These are phyloP conservation scores for Fusarium transvaalense DNA, from an alignment of 2,329 filamentous ascomycete species.

Conservation along the genomic window DNA sequence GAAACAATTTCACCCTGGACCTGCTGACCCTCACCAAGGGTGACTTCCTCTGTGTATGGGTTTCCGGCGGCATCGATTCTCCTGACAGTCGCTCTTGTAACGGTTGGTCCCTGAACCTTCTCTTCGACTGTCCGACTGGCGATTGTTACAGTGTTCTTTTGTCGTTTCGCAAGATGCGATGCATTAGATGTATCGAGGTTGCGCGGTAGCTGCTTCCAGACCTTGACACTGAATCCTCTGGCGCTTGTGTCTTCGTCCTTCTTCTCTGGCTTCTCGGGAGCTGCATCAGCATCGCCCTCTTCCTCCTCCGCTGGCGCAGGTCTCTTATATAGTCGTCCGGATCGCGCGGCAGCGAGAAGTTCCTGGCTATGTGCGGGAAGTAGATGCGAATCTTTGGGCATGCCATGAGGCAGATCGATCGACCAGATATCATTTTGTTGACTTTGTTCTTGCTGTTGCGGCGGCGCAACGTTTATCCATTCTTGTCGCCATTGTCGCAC, in stretches of 20 bases:
- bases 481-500: constrained; percentile 91
- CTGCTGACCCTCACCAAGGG: constrained; percentile 81
- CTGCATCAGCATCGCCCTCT: constrained; percentile 63
- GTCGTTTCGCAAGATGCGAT: constrained; percentile 71
- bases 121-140: constrained; percentile 65
- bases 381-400: constrained; percentile 88
- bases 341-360: constrained; percentile 83
- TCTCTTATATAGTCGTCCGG: constrained; percentile 80
- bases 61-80: constrained; percentile 83
- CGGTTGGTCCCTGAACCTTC: constrained; percentile 62
- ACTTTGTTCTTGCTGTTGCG: constrained; percentile 71
- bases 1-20: constrained; percentile 85
- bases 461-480: constrained; percentile 75
- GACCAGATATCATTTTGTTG: constrained; percentile 77
- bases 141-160: constrained; percentile 71
- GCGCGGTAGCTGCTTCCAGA: constrained; percentile 73
- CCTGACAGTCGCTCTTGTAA: constrained; percentile 84
- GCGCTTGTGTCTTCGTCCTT: constrained; percentile 71
- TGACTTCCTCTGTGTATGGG: constrained; percentile 85
- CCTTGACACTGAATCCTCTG: constrained; percentile 67
- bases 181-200: constrained; percentile 66
- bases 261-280: constrained; percentile 67
- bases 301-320: constrained; percentile 72
- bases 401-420: constrained; percentile 78
- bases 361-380: constrained; percentile 84